Conservation (phyloP, 1,284 basidiomycete species). For the Marasmius sp. region DNA sequence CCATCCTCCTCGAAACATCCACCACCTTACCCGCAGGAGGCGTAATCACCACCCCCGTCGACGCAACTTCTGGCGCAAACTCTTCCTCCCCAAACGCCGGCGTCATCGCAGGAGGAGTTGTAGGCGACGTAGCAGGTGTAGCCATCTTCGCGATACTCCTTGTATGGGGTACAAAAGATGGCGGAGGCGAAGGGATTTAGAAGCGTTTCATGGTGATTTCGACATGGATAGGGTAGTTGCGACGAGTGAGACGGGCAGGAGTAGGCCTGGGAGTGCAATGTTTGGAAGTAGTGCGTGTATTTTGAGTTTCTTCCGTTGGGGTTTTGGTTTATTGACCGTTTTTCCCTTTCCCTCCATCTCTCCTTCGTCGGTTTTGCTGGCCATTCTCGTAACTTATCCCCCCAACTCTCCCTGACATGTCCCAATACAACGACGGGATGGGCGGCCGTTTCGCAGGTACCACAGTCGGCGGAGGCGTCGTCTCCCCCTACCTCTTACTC, state of each 20-base stretch:
- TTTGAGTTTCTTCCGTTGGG: background rate
- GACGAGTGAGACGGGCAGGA: background rate
- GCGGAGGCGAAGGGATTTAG: background rate
- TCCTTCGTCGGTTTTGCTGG: background rate
- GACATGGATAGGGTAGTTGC: conserved; percentile 11
- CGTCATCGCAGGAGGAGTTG: background rate
- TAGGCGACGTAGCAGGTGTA: conserved; percentile 2
- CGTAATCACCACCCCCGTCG: background rate
- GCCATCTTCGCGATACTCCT: background rate
- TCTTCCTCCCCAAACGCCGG: background rate
- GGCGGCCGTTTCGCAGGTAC: conserved; percentile 34
- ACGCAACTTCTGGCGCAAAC: too few species aligned
- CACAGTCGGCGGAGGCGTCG: conserved; percentile 34
- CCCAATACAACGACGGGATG: conserved; percentile 36
- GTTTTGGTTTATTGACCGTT: too few species aligned
- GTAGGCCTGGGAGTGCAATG: background rate
- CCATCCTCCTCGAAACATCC: background rate
- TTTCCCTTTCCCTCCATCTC: too few species aligned
- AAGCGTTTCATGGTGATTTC: conserved; percentile 15
- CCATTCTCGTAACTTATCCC: too few species aligned
- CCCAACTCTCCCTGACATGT: conserved; percentile 4
- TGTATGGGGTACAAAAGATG: conserved; percentile 1
- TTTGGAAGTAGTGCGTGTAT: background rate
- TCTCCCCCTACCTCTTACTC: conserved; percentile 29
- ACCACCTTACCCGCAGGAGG: background rate